A percentile compares a stretch with the other conserved stretches of the same genome.
Evolutionary conservation across 306 rosid genomes (phyloP).

Genomic region (Rubus idaeus): DNA sequence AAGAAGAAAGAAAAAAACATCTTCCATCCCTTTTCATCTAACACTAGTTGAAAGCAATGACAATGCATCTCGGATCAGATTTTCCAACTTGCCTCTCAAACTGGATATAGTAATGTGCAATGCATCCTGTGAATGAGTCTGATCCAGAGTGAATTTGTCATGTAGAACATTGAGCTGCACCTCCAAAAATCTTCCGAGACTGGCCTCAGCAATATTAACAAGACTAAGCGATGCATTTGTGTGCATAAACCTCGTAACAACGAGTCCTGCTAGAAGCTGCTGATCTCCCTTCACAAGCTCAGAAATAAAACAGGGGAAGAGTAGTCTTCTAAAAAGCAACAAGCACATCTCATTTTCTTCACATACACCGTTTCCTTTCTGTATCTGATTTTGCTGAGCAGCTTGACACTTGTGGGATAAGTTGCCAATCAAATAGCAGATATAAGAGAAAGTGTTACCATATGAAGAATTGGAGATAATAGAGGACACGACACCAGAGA

Average conservation of each 20-base stretch:
- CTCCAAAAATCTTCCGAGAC: constrained; percentile 67
- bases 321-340: constrained; percentile 48
- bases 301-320: constrained; percentile 66
- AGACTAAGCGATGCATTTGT: constrained; percentile 64
- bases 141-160: constrained; percentile 41
- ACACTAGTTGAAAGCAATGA: constrained; percentile 28
- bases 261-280: constrained; percentile 75
- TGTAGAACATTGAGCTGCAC: constrained; percentile 56
- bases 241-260: constrained; percentile 80
- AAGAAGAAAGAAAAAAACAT: neutral
- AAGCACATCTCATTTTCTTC: constrained; percentile 39
- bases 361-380: constrained; percentile 28
- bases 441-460: constrained; percentile 60
- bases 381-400: constrained; percentile 39
- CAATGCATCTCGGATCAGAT: constrained; percentile 51
- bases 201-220: constrained; percentile 61
- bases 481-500: constrained; percentile 61
- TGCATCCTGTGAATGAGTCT: constrained; percentile 35
- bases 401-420: constrained; percentile 58
- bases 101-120: constrained; percentile 52
- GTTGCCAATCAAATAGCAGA: constrained; percentile 78
- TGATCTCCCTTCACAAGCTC: constrained; percentile 92
- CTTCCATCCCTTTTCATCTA: constrained; percentile 8
- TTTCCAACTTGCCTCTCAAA: constrained; percentile 54
- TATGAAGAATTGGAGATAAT: constrained; percentile 49